Percentiles rank a stretch among this genome's conserved stretches.
phyloP scores from a whole-genome alignment of 2,329 filamentous ascomycete genomes.

The Cladosporium phlei region DNA sequence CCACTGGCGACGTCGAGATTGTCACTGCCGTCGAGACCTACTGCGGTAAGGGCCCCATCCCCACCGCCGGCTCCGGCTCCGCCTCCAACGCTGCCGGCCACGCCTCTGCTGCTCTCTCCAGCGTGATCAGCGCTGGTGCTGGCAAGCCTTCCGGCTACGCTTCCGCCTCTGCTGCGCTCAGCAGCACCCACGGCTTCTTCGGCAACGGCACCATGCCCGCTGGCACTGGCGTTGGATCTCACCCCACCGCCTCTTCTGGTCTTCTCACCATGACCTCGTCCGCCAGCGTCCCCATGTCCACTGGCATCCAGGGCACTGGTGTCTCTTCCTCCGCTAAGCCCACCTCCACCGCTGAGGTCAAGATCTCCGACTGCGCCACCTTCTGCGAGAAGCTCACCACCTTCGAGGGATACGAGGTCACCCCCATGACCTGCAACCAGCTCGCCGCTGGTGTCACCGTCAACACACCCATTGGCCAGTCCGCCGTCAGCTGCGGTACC shows the following conservation, averaged over 20 bases:
- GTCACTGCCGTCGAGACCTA: conserved; percentile 11
- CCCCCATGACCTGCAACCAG: conserved; percentile 14
- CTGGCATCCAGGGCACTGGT: conserved; percentile 3
- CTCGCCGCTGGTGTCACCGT: neutral
- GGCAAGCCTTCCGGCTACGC: neutral
- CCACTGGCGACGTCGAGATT: conserved; percentile 8
- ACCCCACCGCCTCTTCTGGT: conserved; percentile 2
- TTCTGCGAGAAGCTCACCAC: conserved; percentile 11
- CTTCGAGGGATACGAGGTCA: conserved; percentile 13
- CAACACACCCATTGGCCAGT: conserved; percentile 9
- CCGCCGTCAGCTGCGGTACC: conserved; percentile 20
- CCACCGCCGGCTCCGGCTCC: neutral
- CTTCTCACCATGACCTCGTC: conserved; percentile 5
- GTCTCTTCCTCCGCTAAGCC: neutral
- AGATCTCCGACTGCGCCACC: conserved; percentile 12
- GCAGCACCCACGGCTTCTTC: conserved; percentile 10
- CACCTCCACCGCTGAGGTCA: conserved; percentile 4
- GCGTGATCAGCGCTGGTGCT: neutral
- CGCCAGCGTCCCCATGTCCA: conserved; percentile 1
- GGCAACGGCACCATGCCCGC: conserved; percentile 4
- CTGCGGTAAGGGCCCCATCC: conserved; percentile 13
- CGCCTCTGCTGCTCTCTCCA: conserved; percentile 6
- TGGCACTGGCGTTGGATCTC: neutral
- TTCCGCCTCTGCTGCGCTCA: neutral
- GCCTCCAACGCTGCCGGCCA: neutral